Evolutionary conservation across 148 eudicot genomes (phyloP).

Genomic region (Arctostaphylos glauca): DNA sequence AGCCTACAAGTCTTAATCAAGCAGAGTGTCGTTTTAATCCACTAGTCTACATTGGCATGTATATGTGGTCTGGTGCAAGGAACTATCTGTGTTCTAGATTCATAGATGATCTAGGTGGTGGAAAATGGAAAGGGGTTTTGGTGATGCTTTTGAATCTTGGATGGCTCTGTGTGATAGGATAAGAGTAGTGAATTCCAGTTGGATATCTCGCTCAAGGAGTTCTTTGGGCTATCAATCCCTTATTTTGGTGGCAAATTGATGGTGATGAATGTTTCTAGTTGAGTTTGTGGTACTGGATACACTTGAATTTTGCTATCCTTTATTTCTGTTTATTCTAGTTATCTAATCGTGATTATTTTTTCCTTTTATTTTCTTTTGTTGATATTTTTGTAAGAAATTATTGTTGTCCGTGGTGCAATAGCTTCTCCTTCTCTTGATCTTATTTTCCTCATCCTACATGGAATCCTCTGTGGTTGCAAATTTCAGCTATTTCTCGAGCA

Average conservation of each 20-base stretch:
- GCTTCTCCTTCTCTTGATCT: background rate
- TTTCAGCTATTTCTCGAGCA: conserved; percentile 88
- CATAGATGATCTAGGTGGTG: background rate
- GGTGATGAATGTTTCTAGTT: background rate
- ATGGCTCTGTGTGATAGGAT: background rate
- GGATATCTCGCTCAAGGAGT: background rate
- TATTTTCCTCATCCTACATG: conserved; percentile 6
- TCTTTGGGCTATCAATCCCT: background rate
- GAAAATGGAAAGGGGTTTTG: background rate
- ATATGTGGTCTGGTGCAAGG: background rate
- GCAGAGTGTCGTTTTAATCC: background rate
- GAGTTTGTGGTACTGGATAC: background rate
- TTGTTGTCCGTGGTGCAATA: background rate
- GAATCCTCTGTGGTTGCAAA: conserved; percentile 17
- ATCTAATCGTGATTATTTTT: background rate
- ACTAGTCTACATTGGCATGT: background rate
- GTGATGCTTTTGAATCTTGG: background rate
- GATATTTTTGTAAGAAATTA: background rate
- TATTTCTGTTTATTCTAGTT: background rate
- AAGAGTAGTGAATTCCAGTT: background rate
- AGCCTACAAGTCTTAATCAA: background rate
- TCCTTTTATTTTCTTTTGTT: background rate
- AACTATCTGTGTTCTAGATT: background rate
- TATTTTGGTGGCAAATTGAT: background rate
- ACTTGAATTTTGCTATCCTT: conserved; percentile 1